A percentile compares a stretch with the other conserved stretches of the same genome.
Conservation (phyloP, 2,329 filamentous ascomycete species). For the Scortechinia acanthostroma region DNA sequence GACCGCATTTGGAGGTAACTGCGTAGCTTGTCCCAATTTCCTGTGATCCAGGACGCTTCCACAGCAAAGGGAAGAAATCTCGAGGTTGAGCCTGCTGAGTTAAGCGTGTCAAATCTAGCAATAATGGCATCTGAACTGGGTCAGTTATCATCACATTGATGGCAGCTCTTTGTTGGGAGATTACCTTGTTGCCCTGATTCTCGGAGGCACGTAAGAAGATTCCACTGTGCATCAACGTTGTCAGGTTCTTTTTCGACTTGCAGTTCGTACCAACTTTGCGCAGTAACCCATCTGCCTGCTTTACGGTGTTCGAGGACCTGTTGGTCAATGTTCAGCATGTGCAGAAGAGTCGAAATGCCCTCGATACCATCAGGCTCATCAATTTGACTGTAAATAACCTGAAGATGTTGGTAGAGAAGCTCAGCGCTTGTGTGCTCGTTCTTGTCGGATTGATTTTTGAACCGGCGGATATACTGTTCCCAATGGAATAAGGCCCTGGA, state of each 20-base stretch:
- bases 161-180: slow-evolving; percentile 3
- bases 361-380: slow-evolving; percentile 67
- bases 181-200: slow-evolving; percentile 61
- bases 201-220: slow-evolving; percentile 55
- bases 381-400: slow-evolving; percentile 65
- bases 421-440: slow-evolving; percentile 17
- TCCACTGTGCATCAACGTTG: slow-evolving; percentile 47
- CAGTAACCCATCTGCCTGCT: slow-evolving; percentile 60
- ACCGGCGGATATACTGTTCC: slow-evolving; percentile 61
- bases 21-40: slow-evolving; percentile 47
- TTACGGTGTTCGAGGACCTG: slow-evolving; percentile 62
- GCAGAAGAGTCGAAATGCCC: slow-evolving; percentile 59
- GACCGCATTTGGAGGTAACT: slow-evolving; percentile 24
- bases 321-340: slow-evolving; percentile 57
- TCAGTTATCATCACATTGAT: slow-evolving; percentile 3
- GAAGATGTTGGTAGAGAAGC: slow-evolving; percentile 48
- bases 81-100: slow-evolving; percentile 14
- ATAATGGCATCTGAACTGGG: slow-evolving; percentile 41
- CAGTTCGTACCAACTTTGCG: slow-evolving; percentile 66
- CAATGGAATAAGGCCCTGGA: slow-evolving; percentile 63
- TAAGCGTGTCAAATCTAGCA: slow-evolving; percentile 50
- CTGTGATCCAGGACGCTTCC: slow-evolving; percentile 58
- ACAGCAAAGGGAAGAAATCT: slow-evolving; percentile 47
- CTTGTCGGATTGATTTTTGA: slow-evolving; percentile 20
- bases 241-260: slow-evolving; percentile 48